Evolutionary conservation across 2,329 filamentous ascomycete genomes (phyloP).

Genomic region (Dendrostoma leiphaemia): DNA sequence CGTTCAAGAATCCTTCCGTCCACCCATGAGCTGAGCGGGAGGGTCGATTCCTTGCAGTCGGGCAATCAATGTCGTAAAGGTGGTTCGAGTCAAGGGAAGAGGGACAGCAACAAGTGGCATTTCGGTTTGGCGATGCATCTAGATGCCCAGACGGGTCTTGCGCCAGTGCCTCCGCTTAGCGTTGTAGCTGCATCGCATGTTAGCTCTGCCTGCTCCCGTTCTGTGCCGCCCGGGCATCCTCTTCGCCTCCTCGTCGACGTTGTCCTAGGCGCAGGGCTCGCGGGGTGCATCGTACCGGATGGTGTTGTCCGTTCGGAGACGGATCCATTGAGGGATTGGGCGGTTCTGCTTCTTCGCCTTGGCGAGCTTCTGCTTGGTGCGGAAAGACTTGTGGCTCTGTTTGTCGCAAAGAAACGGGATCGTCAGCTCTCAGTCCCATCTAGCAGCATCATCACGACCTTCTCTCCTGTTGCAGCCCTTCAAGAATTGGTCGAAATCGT

Average conservation of each 20-base stretch:
- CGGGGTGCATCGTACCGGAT: slow-evolving; percentile 74
- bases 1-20: slow-evolving; percentile 9
- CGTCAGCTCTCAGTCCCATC: slow-evolving; percentile 15
- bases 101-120: slow-evolving; percentile 21
- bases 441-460: not conserved
- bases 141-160: slow-evolving; percentile 99
- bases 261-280: not conserved
- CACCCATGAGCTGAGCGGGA: slow-evolving; percentile 27
- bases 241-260: not conserved
- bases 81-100: slow-evolving; percentile 22
- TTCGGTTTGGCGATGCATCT: slow-evolving; percentile 54
- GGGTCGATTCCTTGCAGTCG: not conserved
- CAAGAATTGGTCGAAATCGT: not conserved
- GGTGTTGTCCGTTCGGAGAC: slow-evolving; percentile 97
- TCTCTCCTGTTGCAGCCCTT: not conserved
- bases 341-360: slow-evolving; percentile 99
- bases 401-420: slow-evolving; percentile 15
- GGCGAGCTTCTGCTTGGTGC: slow-evolving; percentile 99
- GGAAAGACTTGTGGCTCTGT: slow-evolving; percentile 99
- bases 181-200: slow-evolving; percentile 77
- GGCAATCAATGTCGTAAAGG: slow-evolving; percentile 15
- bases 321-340: slow-evolving; percentile 99
- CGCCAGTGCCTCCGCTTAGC: slow-evolving; percentile 99
- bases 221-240: not conserved
- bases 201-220: slow-evolving; percentile 8